Base-by-base conservation (phyloP, 2,329 filamentous ascomycete species). In the Ophiocordyceps camponoti-floridani region DNA sequence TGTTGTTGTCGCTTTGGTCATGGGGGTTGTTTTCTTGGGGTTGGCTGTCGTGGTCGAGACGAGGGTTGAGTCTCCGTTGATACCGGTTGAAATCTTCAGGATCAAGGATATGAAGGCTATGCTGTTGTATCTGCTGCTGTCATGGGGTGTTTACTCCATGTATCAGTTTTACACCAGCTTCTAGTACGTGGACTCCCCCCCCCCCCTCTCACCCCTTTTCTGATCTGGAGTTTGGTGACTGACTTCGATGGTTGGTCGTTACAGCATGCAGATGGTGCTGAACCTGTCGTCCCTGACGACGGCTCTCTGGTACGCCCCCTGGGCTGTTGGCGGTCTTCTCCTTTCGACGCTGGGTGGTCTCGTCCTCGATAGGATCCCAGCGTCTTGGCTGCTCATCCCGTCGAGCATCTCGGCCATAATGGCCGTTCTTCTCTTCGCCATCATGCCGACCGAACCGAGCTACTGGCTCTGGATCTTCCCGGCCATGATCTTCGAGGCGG, bases 381-480 rank as follows among this genome's bases (percentile, higher is more conserved):
- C 79, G 18, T 75, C 72, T 1, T 50, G 80, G 1, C 62, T 86
- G 10, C 67, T 84, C 49, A 55, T 78, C 44, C 66, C 84, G 30
- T 79, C 79, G 1, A 69, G 70, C 3, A 49, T 72, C 1, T 78
- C 76, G 1, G 79, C 72, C 51, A 55, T 84, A 4, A 56, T 74
- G 5, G 67, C 70, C 2, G 69, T 68, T 0, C 58, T 84, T 0
- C 64, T 85, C 1, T 81, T 84, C 49, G 79, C 80, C 9, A 53
- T 82, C 12, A 69, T 79, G 18, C 80, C 80, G 0, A 55, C 62
- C 13, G 47, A 44, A 37, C 57, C 54, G 45, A 49, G 58, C 30
- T 82, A 82, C 65, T 89, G 83, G 84, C 72, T 78, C 0, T 87
- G 73, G 53, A 68, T 84, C 19, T 85, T 88, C 54, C 79, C 82